Evolutionary conservation across 805 yeast genomes (phyloP).

Genomic region (Starmerella bombi): DNA sequence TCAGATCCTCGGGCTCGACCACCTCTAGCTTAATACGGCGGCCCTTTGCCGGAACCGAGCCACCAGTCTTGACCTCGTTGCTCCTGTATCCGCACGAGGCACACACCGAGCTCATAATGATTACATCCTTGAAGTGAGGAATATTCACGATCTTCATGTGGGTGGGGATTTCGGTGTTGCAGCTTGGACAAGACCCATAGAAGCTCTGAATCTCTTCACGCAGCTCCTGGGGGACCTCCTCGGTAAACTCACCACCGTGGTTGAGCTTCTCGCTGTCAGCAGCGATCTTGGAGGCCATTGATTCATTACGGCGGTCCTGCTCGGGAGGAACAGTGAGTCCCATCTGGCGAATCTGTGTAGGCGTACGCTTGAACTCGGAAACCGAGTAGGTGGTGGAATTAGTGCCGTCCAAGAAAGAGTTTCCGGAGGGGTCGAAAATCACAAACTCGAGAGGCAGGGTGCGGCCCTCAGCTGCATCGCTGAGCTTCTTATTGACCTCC

Average conservation of each 20-base stretch:
- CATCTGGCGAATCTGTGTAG: constrained; percentile 72
- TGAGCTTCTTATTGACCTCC: constrained; percentile 47
- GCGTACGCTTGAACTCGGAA: constrained; percentile 53
- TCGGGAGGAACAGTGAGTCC: constrained; percentile 40
- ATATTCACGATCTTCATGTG: constrained; percentile 94
- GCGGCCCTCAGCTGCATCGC: constrained; percentile 49
- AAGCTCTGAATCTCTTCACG: constrained; percentile 87
- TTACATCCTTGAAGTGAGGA: constrained; percentile 96
- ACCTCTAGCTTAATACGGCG: constrained; percentile 56
- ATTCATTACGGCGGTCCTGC: constrained; percentile 36
- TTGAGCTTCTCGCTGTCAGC: constrained; percentile 21
- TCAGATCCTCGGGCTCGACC: constrained; percentile 82
- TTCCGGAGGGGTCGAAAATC: constrained; percentile 90
- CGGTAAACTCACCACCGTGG: constrained; percentile 43
- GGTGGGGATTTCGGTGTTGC: constrained; percentile 70
- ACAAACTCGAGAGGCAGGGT: constrained; percentile 63
- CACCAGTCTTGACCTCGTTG: constrained; percentile 97
- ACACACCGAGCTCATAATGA: constrained; percentile 90
- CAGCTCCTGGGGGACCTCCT: constrained; percentile 67
- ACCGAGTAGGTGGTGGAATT: constrained; percentile 32
- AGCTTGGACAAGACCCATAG: constrained; percentile 82
- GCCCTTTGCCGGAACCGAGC: constrained; percentile 82
- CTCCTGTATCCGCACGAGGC: constrained; percentile 89
- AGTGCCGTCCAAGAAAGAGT: constrained; percentile 72
- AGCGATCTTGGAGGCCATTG: constrained; percentile 21